Evolutionary conservation across 345 rosid species (phyloP), one percentile per base, ranked within the genome.

Genomic region (Lumnitzera littorea): DNA sequence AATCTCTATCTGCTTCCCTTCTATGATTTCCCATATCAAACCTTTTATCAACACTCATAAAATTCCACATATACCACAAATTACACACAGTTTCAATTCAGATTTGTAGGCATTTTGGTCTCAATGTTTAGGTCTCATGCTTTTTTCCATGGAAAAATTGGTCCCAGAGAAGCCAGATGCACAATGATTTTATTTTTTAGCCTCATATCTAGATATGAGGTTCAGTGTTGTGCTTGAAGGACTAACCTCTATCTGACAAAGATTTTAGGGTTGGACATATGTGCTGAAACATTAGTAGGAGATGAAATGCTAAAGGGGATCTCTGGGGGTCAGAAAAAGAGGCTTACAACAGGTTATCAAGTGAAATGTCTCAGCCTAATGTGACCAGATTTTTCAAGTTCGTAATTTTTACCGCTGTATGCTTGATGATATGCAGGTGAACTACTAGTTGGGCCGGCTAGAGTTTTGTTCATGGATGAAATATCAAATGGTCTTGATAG

Each of bases 241-340:
- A 68, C 67, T 68, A 62, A 62, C 27, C 36, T 62, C 67, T 64
- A 76, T 80, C 75, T 74, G 81, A 83, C 80, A 84, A 86, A 94
- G 99, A 90, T 94, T 84, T 76, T 94, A 94, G 99, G 97, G 63
- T 70, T 90, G 95, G 99, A 94, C 76, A 60, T 70, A 56, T 94
- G 99, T 63, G 82, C 96, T 51, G 96, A 94, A 84, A 89, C 99
- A 61, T 69, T 88, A 71, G 99, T 83, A n/a, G 99, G 99, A 65
- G 96, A 90, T 72, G 99, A 94, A 82, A 88, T 90, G 96, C 84
- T 87, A 51, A 94, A 90, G 84, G 99, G 99, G 65, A 94, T 94
- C 51, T 94, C 99, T 14, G 99, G 99, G 60, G 99, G 99, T 4
- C 99, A 94, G 77, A 94, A 89, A 86, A 94, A 88, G 81, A 84